Base-by-base conservation (phyloP, 495 filamentous ascomycete species). In the Penicilliopsis zonata region DNA sequence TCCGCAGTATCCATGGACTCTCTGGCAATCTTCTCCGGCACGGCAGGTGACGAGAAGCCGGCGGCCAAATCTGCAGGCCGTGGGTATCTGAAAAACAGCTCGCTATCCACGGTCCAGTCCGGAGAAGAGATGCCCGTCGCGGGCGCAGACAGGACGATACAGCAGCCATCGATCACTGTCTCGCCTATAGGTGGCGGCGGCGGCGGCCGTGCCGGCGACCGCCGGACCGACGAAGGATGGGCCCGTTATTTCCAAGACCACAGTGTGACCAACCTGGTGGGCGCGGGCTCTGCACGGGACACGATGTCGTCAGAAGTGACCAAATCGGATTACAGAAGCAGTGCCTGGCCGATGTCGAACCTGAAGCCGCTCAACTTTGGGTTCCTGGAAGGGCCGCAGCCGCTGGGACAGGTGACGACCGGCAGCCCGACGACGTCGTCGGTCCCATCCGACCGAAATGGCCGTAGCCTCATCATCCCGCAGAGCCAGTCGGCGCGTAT, bases 371-470 rank as follows among this genome's bases (percentile, higher is more conserved):
- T 62, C 15, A 54, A 61, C 20, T 44, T 57, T 15, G 50, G 43
- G 12, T 56, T 57, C 45, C 42, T 66, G 12, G 56, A 64, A 18
- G 40, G 53, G 32, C 63, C 57, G 9, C 51, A 53, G 31, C 47
- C 63, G 33, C 36, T 72, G 52, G 42, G 66, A 42, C 29, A 68
- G 46, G 81, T 86, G 4, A 48, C 62, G 21, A 78, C 70, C 9
- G 70, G 68, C 22, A 85, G 78, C 40, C 82, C 80, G 3, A 82
- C 75, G 3, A 69, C 83, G 10, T 69, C 75, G 5, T 53, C 70
- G 29, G 49, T 59, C 28, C 53, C 65, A 14, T 58, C 50, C 9
- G 54, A 56, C 18, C 35, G 30, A 24, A 37, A 42, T 18, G 50
- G 52, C 13, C 50, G 49, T 23, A 47, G 47, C 25, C 55, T 69